Base-by-base conservation (phyloP, 371 early-diverging fungal genomes). In the Mortierella sp. region DNA sequence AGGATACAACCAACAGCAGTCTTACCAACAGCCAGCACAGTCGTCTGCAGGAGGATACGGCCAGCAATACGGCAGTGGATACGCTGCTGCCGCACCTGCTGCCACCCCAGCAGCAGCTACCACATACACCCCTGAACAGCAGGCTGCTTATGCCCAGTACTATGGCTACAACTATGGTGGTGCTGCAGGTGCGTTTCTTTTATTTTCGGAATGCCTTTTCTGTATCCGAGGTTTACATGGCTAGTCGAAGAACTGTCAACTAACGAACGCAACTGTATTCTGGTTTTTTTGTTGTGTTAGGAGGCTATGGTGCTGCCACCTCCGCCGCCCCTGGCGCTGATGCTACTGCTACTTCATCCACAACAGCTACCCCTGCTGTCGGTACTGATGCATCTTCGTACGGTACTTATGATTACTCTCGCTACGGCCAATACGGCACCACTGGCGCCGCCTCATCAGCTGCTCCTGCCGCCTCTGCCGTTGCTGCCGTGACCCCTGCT, bases 71-170 rank as follows among this genome's bases (percentile, higher is more conserved):
- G 82, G 81, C 14, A 73, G 82, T 47, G 82, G 82, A 60, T 75
- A 68, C 28, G 70, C 81, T 38, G 76, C 80, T 50, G 42, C 80
- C 14, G 54, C 84, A 21, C 45, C 84, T 0, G 52, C 81, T 47
- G 74, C 77, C 3, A 44, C 77, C 10, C 48, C 82, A 31, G 77
- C 77, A 47, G 79, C 74, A 16, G 70, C 73, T 3, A 71, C 78
- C 57, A 45, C 82, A 14, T 83, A 83, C 50, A 81, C 88, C 34
- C 80, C 88, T 68, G 88, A 81, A 72, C 84, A 84, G 57, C 82
- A 84, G 38, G 88, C 85, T 42, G 85, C 82, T 13, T 85, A 85
- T 79, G 85, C 85, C 26, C 85, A 88, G 47, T 82, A 84, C 79
- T 80, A 88, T 47, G 84, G 82, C 6, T 81, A 84, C 50, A 82